phyloP scores from a whole-genome alignment of 139 green algal species.

The Chlamydomonas sphaeroides region DNA sequence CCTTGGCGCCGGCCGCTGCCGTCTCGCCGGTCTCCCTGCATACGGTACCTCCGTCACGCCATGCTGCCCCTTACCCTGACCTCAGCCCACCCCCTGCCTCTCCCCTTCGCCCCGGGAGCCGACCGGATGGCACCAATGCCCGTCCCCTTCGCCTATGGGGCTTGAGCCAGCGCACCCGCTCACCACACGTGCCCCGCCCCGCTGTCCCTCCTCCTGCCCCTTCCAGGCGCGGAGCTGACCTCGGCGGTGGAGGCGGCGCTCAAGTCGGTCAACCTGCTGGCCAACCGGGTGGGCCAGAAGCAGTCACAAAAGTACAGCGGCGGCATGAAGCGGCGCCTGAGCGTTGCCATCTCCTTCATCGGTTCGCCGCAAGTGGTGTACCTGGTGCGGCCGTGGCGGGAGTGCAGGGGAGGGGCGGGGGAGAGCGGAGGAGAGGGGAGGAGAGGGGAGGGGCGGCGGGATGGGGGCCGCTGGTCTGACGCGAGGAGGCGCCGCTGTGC shows the following conservation, averaged over 20 bases:
- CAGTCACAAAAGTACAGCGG: constrained; percentile 55
- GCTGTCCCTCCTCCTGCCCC: constrained; percentile 63
- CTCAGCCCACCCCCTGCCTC: not conserved
- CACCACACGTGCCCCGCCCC: not conserved
- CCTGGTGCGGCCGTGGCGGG: constrained; percentile 74
- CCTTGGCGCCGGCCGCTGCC: too few relatives aligned
- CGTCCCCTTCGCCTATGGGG: too few relatives aligned
- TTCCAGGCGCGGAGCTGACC: constrained; percentile 69
- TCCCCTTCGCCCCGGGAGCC: not conserved
- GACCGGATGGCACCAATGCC: too few relatives aligned
- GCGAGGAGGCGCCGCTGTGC: too few relatives aligned
- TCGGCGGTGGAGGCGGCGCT: constrained; percentile 55
- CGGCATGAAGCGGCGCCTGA: constrained; percentile 81
- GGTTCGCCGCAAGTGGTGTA: constrained; percentile 78
- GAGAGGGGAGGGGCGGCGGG: not conserved
- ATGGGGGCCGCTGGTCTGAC: too few relatives aligned
- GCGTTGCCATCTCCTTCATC: constrained; percentile 85
- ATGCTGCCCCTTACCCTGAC: not conserved
- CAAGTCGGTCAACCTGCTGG: constrained; percentile 54
- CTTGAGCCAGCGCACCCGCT: too few relatives aligned
- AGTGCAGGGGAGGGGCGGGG: not conserved
- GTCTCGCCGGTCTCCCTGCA: too few relatives aligned
- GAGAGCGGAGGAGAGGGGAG: too few relatives aligned
- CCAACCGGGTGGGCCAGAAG: constrained; percentile 59
- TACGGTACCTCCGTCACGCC: too few relatives aligned